phyloP scores from a whole-genome alignment of 176 grass and related monocot species.

The Musa beccarii region DNA sequence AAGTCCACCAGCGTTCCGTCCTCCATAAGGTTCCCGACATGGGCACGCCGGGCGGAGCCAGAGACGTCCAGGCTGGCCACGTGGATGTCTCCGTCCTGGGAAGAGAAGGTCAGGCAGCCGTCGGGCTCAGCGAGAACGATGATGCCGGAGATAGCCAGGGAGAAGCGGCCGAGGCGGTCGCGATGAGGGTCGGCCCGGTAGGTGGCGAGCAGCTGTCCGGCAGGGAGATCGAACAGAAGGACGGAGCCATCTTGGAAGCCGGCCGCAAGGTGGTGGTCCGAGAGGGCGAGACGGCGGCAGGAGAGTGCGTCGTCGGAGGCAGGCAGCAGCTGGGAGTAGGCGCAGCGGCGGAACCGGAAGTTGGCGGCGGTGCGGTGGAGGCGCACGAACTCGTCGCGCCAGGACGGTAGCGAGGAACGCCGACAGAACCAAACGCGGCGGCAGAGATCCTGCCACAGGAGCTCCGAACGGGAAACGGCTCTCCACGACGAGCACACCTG shows the following conservation, averaged over 20 bases:
- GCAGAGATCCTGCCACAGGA: slow-evolving; percentile 23
- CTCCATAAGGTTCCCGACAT: slow-evolving; percentile 20
- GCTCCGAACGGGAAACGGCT: slow-evolving; percentile 24
- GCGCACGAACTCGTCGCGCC: slow-evolving; percentile 27
- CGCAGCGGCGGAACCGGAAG: slow-evolving; percentile 20
- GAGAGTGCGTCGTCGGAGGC: slow-evolving; percentile 11
- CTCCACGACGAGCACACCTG: slow-evolving; percentile 31
- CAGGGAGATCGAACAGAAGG: slow-evolving; percentile 21
- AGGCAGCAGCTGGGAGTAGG: slow-evolving; percentile 17
- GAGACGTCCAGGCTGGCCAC: not conserved
- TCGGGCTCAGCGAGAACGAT: slow-evolving; percentile 17
- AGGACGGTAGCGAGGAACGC: not conserved
- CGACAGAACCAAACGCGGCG: slow-evolving; percentile 21
- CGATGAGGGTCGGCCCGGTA: slow-evolving; percentile 17
- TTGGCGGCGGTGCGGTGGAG: slow-evolving; percentile 26
- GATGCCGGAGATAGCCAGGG: slow-evolving; percentile 22
- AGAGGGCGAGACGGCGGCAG: slow-evolving; percentile 27
- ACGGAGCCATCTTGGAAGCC: slow-evolving; percentile 29
- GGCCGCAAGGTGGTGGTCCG: slow-evolving; percentile 10
- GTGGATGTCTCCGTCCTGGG: slow-evolving; percentile 23
- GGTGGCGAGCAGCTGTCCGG: slow-evolving; percentile 9
- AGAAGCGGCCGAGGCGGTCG: slow-evolving; percentile 27
- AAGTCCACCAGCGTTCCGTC: slow-evolving; percentile 39
- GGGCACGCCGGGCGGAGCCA: slow-evolving; percentile 3
- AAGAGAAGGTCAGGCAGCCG: slow-evolving; percentile 9